Conservation (phyloP, 768 basidiomycete species). For the Wakefieldia striispora region DNA sequence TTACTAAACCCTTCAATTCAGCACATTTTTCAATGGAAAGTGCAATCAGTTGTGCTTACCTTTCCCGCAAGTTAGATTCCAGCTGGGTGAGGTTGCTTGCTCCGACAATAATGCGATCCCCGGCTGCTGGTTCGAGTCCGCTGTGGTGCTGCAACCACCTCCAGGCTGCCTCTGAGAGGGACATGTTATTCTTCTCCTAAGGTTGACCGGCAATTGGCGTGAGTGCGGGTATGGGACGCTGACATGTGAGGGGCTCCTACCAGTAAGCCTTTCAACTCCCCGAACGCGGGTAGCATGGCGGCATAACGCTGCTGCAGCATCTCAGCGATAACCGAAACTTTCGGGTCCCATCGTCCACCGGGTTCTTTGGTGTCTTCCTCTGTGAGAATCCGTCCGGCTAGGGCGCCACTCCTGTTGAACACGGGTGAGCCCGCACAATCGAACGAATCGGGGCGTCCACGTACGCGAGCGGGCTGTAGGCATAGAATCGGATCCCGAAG, state of each 20-base stretch:
- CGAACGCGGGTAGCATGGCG: conserved; percentile 13
- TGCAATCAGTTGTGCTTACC: background rate
- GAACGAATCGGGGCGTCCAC: background rate
- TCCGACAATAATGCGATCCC: conserved; percentile 37
- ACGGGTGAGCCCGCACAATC: background rate
- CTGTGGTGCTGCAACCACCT: conserved; percentile 26
- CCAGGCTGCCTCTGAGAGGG: conserved; percentile 14
- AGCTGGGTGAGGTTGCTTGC: conserved; percentile 35
- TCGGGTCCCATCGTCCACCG: conserved; percentile 13
- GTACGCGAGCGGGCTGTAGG: conserved; percentile 21
- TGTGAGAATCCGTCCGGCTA: conserved; percentile 10
- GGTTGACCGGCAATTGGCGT: background rate
- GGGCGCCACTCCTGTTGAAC: conserved; percentile 8
- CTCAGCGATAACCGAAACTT: background rate
- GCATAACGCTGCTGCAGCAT: background rate
- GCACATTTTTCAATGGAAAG: background rate
- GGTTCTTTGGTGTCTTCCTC: conserved; percentile 3
- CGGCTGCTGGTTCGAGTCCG: conserved; percentile 8
- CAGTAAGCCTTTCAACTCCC: conserved; percentile 15
- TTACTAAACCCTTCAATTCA: background rate
- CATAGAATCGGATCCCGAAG: conserved; percentile 41
- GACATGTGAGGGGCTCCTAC: background rate
- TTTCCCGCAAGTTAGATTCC: conserved; percentile 24
- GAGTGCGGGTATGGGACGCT: background rate
- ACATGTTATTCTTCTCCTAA: conserved; percentile 10